Percentiles rank a stretch among this genome's conserved stretches.
These are phyloP conservation scores for Lactarius tabidus DNA, from an alignment of 768 basidiomycete genomes.

Conservation along the genomic window DNA sequence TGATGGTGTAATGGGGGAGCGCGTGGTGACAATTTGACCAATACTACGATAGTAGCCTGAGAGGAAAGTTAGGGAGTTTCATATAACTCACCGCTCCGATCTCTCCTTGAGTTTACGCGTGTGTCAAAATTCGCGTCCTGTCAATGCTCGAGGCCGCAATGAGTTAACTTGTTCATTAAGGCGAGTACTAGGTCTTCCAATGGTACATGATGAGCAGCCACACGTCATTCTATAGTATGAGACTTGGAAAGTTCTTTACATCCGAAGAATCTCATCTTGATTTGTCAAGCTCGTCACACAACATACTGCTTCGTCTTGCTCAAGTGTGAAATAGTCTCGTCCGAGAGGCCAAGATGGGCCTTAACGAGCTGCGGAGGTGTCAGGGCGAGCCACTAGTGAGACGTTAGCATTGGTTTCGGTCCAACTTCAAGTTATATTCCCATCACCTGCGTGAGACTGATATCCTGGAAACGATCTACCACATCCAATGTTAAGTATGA, in stretches of 20 bases:
- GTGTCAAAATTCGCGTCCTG: no score
- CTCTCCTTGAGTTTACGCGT: no score
- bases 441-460: slow-evolving; percentile 32
- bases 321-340: slow-evolving; percentile 46
- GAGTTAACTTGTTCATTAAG: no score
- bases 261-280: no score
- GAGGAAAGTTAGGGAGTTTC: background rate
- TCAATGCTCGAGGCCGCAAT: no score
- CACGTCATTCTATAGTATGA: no score
- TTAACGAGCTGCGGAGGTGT: slow-evolving; percentile 48
- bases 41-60: background rate
- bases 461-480: slow-evolving; percentile 32
- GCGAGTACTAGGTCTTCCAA: no score
- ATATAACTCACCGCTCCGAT: no score
- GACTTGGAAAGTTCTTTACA: no score
- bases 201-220: no score
- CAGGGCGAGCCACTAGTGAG: slow-evolving; percentile 23
- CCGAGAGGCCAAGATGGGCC: slow-evolving; percentile 54
- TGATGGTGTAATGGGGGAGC: background rate
- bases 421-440: background rate
- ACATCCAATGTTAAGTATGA: background rate
- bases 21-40: background rate
- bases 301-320: slow-evolving; percentile 32
- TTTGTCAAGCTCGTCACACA: background rate
- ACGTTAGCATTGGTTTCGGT: background rate